Evolutionary conservation across 2,329 filamentous ascomycete genomes (phyloP), one percentile per base, ranked within the genome.

Genomic region (Aspergillus latus): DNA sequence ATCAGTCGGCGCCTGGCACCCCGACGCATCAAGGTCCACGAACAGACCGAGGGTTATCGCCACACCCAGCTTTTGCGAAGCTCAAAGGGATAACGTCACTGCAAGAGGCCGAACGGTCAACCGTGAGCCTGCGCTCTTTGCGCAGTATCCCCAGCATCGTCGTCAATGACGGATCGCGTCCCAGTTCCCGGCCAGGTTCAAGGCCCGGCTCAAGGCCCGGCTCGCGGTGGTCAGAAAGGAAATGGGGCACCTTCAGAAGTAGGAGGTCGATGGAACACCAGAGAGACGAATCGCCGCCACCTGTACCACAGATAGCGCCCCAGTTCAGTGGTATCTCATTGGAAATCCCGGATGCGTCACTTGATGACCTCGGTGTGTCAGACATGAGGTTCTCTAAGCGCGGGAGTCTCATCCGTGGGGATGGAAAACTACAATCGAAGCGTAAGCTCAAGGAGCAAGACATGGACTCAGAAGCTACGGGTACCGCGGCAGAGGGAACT

Each of bases 301-400:
- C 71, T 32, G 66, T 72, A 32, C 67, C 71, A 32, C 67, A 59
- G 15, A 67, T 69, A 21, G 66, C 73, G 49, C 56, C 63, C 4
- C 64, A 71, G 1, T 83, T 82, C 65, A 72, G 74, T 53, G 76
- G 76, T 40, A 78, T 85, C 42, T 76, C 80, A 37, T 76, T 83
- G 59, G 74, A 81, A 58, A 84, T 86, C 55, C 83, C 84, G 4
- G 80, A 77, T 2, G 76, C 76, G 36, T 76, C 73, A 53, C 76
- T 84, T 46, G 81, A 82, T 56, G 82, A 81, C 39, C 68, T 86
- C 53, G 76, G 75, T 13, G 70, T 77, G 37, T 76, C 77, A 52
- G 76, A 80, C 40, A 71, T 87, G 59, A 78, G 80, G 45, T 87
- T 87, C 63, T 85, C 83, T 10, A 83, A 81, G 54, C 74, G 84